A percentile compares a stretch with the other conserved stretches of the same genome.
Conservation (phyloP, 129 eudicot genomes). For the Chrysanthemum makinoi region DNA sequence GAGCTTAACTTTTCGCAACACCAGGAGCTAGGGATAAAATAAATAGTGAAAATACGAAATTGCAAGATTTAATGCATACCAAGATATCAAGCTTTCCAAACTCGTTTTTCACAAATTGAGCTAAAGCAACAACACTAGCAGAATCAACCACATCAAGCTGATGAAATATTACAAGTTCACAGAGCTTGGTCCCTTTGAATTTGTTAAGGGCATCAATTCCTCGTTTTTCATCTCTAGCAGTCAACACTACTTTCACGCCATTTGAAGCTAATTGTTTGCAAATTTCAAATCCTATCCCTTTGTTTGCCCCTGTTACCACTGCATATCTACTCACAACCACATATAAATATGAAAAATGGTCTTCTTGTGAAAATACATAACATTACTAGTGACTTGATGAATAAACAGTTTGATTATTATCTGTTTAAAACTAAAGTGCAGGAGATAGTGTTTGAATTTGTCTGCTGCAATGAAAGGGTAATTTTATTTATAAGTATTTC, state of each 20-base stretch:
- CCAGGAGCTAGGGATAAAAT: too few relatives aligned
- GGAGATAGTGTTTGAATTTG: too few relatives aligned
- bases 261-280: conserved; percentile 61
- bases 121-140: conserved; percentile 48
- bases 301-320: conserved; percentile 64
- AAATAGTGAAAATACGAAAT: neutral
- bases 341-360: neutral
- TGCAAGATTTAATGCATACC: conserved; percentile 31
- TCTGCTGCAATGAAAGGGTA: too few relatives aligned
- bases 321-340: conserved; percentile 36
- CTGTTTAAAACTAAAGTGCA: too few relatives aligned
- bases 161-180: conserved; percentile 50
- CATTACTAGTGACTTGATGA: neutral
- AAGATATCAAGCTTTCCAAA: conserved; percentile 76
- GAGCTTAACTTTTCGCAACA: too few relatives aligned
- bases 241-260: conserved; percentile 59
- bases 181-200: conserved; percentile 28
- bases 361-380: neutral
- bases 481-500: too few relatives aligned
- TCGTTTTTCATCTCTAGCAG: conserved; percentile 60
- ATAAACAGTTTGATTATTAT: too few relatives aligned
- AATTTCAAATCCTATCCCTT: conserved; percentile 61
- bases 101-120: conserved; percentile 44
- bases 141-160: conserved; percentile 66
- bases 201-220: conserved; percentile 51